Percentiles rank a stretch among this genome's conserved stretches.
phyloP scores from a whole-genome alignment of 1,284 basidiomycete genomes.

The Puccinia triticina region DNA sequence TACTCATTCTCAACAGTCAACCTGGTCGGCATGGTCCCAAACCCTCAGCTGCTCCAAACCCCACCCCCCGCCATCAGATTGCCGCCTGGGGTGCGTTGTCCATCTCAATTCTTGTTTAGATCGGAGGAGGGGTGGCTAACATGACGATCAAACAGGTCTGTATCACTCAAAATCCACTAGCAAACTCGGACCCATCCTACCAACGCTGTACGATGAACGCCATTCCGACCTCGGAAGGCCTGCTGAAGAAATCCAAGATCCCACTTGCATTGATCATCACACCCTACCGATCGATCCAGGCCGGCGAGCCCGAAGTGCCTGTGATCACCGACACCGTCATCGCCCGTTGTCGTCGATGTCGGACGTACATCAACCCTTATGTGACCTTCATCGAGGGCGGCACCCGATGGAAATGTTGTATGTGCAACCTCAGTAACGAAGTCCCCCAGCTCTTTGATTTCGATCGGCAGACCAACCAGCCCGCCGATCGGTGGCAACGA shows the following conservation, averaged over 20 bases:
- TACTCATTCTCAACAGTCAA: slow-evolving; percentile 41
- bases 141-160: slow-evolving; percentile 63
- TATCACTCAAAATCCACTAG: slow-evolving; percentile 76
- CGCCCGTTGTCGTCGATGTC: slow-evolving; percentile 92
- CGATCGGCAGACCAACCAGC: slow-evolving; percentile 90
- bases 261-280: slow-evolving; percentile 88
- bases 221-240: slow-evolving; percentile 86
- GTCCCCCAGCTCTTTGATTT: slow-evolving; percentile 98
- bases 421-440: slow-evolving; percentile 98
- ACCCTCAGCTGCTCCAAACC: slow-evolving; percentile 29
- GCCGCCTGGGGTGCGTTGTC: slow-evolving; percentile 43
- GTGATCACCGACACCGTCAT: slow-evolving; percentile 92
- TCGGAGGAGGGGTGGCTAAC: background rate
- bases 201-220: slow-evolving; percentile 90
- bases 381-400: slow-evolving; percentile 98
- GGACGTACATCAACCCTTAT: slow-evolving; percentile 98
- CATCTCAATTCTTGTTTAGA: background rate
- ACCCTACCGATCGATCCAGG: slow-evolving; percentile 79
- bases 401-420: slow-evolving; percentile 98
- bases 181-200: slow-evolving; percentile 87
- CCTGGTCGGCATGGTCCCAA: slow-evolving; percentile 32
- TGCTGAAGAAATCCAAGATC: slow-evolving; percentile 89
- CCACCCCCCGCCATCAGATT: slow-evolving; percentile 48
- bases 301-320: slow-evolving; percentile 69
- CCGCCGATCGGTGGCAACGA: slow-evolving; percentile 90